These are phyloP conservation scores for Vitellaria paradoxa DNA, from an alignment of 179 eudicot genomes.

Conservation along the genomic window DNA sequence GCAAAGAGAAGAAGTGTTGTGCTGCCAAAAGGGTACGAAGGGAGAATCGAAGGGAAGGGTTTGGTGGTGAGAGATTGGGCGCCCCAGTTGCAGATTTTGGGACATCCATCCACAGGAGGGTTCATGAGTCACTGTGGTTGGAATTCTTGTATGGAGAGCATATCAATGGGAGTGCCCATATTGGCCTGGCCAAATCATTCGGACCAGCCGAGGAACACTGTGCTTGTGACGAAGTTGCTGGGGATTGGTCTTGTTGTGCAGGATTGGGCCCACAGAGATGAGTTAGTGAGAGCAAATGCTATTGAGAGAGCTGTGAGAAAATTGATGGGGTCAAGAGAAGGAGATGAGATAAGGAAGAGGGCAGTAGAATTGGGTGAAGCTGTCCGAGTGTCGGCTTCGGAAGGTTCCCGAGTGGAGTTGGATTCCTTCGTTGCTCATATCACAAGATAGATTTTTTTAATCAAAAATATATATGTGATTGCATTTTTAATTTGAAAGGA, in stretches of 20 bases:
- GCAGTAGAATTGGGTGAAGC: conserved; percentile 3
- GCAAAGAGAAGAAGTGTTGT: neutral
- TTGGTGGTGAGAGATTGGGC: conserved; percentile 21
- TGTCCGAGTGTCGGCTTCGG: neutral
- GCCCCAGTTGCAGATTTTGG: conserved; percentile 18
- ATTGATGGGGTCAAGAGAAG: conserved; percentile 17
- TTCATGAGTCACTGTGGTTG: conserved; percentile 15
- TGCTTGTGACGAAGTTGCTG: conserved; percentile 17
- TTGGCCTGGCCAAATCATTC: conserved; percentile 22
- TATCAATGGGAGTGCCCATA: conserved; percentile 18
- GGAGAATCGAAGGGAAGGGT: conserved; percentile 7
- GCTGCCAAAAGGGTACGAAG: conserved; percentile 17
- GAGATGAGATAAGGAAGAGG: conserved; percentile 14
- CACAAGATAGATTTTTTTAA: neutral
- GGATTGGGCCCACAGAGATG: conserved; percentile 14
- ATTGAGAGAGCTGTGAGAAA: conserved; percentile 10
- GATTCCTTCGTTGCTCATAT: conserved; percentile 19
- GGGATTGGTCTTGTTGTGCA: conserved; percentile 3
- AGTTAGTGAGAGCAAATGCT: neutral
- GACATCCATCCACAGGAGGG: conserved; percentile 3
- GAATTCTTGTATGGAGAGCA: conserved; percentile 21
- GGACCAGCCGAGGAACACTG: conserved; percentile 17
- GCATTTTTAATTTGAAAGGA: too few relatives aligned
- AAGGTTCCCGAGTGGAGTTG: conserved; percentile 13
- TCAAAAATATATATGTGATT: too few relatives aligned